Percentiles rank a stretch among this genome's conserved stretches.
Conservation (phyloP, 805 yeast genomes). For the Nakazawaea ernobii region DNA sequence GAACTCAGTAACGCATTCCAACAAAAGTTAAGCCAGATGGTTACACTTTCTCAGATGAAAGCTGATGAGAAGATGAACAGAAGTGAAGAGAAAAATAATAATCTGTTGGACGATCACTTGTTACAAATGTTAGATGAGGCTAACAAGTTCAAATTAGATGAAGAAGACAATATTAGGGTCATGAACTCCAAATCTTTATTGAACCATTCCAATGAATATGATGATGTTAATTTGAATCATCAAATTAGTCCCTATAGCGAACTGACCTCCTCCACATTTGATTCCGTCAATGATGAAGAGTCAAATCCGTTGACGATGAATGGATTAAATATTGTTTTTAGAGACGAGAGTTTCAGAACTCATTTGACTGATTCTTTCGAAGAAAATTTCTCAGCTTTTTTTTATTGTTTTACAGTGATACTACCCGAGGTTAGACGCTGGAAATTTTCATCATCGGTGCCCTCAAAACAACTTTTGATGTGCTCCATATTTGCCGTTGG, state of each 20-base stretch:
- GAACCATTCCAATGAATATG: constrained; percentile 5
- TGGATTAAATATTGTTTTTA: constrained; percentile 14
- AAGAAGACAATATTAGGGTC: constrained; percentile 4
- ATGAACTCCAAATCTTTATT: constrained; percentile 1
- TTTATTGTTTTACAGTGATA: constrained; percentile 15
- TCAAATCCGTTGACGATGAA: constrained; percentile 9
- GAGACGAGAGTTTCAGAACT: constrained; percentile 12
- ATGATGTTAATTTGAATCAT: not conserved
- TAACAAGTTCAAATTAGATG: constrained; percentile 6
- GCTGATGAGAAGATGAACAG: constrained; percentile 18
- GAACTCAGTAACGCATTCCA: constrained; percentile 13
- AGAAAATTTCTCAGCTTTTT: constrained; percentile 10
- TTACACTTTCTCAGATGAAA: constrained; percentile 23
- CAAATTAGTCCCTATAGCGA: constrained; percentile 5
- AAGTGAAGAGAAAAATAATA: constrained; percentile 2
- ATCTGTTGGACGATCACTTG: constrained; percentile 2
- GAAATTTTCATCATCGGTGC: constrained; percentile 16
- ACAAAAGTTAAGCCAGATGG: constrained; percentile 18
- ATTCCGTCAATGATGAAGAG: not conserved
- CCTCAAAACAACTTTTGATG: constrained; percentile 20
- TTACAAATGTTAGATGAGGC: constrained; percentile 5
- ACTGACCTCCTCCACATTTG: constrained; percentile 5
- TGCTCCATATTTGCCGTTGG: constrained; percentile 21
- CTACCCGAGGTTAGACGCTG: constrained; percentile 11
- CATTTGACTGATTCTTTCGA: constrained; percentile 12